phyloP scores from a whole-genome alignment of 192 early-diverging fungal species.

The Haplosporangium gracile region DNA sequence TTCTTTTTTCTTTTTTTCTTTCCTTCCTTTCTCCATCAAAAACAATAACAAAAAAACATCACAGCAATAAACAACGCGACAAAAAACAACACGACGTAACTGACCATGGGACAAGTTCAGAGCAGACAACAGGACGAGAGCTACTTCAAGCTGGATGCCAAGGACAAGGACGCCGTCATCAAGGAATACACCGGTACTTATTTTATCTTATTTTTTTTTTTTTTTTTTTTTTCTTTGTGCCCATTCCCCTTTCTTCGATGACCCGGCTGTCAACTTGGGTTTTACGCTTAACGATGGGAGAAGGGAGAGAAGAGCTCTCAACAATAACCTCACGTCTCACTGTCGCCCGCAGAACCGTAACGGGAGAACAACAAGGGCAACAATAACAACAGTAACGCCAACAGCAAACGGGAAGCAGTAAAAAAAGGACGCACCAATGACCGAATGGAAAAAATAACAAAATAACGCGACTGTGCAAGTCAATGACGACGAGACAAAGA shows the following conservation, averaged over 20 bases:
- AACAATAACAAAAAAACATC: background rate
- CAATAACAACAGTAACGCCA: background rate
- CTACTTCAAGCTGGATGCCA: constrained; percentile 36
- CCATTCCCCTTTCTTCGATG: background rate
- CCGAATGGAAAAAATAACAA: background rate
- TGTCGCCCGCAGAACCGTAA: no score
- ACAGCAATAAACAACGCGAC: background rate
- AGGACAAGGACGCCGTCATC: constrained; percentile 31
- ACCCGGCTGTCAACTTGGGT: no score
- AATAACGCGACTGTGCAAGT: background rate
- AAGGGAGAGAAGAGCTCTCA: background rate
- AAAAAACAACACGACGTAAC: background rate
- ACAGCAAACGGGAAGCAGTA: background rate
- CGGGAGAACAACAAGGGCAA: background rate
- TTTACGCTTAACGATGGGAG: background rate
- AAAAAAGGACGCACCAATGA: background rate
- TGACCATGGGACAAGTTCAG: constrained; percentile 54
- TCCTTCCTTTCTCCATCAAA: background rate
- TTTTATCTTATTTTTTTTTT: background rate
- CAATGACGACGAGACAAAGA: background rate
- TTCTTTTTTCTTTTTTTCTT: background rate
- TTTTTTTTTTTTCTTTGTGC: background rate
- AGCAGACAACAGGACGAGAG: constrained; percentile 42
- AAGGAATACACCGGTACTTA: constrained; percentile 41
- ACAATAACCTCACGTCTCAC: background rate